These are phyloP conservation scores for Prunus armeniaca DNA, from an alignment of 306 rosid genomes.

Conservation along the genomic window DNA sequence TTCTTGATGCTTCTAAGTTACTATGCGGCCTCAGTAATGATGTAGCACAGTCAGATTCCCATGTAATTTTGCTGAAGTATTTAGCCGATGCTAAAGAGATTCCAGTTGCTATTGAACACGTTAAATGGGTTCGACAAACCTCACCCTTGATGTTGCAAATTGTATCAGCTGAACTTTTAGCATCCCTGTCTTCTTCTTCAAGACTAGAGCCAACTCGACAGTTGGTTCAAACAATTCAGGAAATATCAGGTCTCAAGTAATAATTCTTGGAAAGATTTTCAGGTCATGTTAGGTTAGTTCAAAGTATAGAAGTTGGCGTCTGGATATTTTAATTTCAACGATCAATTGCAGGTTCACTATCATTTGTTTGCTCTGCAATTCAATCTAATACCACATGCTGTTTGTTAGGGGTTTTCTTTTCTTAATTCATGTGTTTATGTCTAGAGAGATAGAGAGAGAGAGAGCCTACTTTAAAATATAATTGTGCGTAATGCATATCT, in stretches of 20 bases:
- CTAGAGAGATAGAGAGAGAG: background rate
- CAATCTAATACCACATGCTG: background rate
- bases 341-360: background rate
- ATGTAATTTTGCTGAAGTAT: slow-evolving; percentile 59
- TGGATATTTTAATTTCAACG: background rate
- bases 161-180: slow-evolving; percentile 50
- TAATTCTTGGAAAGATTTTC: background rate
- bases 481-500: background rate
- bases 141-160: slow-evolving; percentile 50
- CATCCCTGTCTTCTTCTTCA: slow-evolving; percentile 58
- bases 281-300: background rate
- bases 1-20: slow-evolving; percentile 58
- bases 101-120: slow-evolving; percentile 54
- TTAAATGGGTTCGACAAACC: slow-evolving; percentile 50
- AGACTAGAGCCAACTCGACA: slow-evolving; percentile 47
- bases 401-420: too few species aligned
- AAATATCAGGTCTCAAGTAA: slow-evolving; percentile 23
- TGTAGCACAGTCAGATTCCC: slow-evolving; percentile 43
- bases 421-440: background rate
- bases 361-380: background rate
- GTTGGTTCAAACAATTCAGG: slow-evolving; percentile 50
- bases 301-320: background rate
- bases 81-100: slow-evolving; percentile 58
- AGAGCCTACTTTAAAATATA: background rate
- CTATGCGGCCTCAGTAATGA: slow-evolving; percentile 45